These are phyloP conservation scores for Suhomyces guaymorum DNA, from an alignment of 1,139 yeast species.

Conservation along the genomic window DNA sequence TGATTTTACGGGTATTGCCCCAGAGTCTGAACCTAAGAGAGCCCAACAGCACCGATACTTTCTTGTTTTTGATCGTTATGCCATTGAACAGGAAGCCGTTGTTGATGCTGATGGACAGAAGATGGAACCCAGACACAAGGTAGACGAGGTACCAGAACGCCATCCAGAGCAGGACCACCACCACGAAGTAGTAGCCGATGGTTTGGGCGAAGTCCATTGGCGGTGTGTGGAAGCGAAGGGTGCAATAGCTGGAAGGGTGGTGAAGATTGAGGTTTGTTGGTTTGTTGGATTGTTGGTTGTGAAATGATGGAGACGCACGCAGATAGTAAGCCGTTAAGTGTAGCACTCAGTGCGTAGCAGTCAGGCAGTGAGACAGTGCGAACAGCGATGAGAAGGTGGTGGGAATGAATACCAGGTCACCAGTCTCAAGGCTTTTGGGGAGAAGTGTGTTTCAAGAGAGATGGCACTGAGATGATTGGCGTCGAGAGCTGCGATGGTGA, in stretches of 20 bases:
- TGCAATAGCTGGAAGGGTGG: not conserved
- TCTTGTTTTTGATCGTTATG: constrained; percentile 22
- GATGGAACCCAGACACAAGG: constrained; percentile 34
- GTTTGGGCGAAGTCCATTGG: constrained; percentile 6
- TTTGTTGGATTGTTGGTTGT: too few relatives aligned
- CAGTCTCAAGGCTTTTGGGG: too few relatives aligned
- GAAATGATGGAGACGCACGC: too few relatives aligned
- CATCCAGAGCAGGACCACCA: constrained; percentile 22
- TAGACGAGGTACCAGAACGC: constrained; percentile 31
- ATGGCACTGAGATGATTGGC: too few relatives aligned
- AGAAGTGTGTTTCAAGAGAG: too few relatives aligned
- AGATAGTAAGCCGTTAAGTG: too few relatives aligned
- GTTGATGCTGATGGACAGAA: constrained; percentile 35
- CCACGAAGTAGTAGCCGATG: constrained; percentile 11
- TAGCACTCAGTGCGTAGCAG: too few relatives aligned
- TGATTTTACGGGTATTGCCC: constrained; percentile 41
- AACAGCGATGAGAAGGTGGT: not conserved
- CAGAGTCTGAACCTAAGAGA: constrained; percentile 39
- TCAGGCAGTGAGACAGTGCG: not conserved
- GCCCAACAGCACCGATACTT: constrained; percentile 19
- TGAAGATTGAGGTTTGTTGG: too few relatives aligned
- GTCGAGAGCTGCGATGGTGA: too few relatives aligned
- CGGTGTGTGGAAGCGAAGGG: too few relatives aligned
- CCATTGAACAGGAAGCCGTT: constrained; percentile 45
- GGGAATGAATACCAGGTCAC: too few relatives aligned